A percentile compares a stretch with the other conserved stretches of the same genome.
Evolutionary conservation across 768 basidiomycete genomes (phyloP).

Genomic region (Udeniomyces megalosporus): DNA sequence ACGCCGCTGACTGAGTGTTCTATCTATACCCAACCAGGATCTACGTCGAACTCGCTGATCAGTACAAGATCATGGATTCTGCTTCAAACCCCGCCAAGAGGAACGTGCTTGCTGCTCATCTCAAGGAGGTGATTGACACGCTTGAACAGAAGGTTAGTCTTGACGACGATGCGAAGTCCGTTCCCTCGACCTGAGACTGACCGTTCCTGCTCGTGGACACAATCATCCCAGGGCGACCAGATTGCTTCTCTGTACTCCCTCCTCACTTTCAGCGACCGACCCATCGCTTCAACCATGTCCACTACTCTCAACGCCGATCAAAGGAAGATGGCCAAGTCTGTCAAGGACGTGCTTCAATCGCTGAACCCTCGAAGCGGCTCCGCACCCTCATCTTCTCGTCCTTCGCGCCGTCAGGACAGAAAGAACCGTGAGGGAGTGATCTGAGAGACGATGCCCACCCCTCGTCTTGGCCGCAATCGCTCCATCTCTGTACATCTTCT

Average conservation of each 20-base stretch:
- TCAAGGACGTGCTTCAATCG: conserved; percentile 9
- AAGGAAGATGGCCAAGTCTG: background rate
- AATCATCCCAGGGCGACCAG: conserved; percentile 57
- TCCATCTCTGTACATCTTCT: too few relatives aligned
- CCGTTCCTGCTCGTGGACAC: background rate
- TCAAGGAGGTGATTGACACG: conserved; percentile 78
- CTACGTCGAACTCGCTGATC: conserved; percentile 76
- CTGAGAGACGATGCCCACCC: too few relatives aligned
- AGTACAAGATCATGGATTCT: conserved; percentile 80
- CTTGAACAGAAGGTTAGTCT: conserved; percentile 68
- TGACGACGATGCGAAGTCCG: background rate
- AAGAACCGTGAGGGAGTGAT: too few relatives aligned
- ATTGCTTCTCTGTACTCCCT: conserved; percentile 81
- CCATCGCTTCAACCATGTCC: background rate
- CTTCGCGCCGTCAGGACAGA: too few relatives aligned
- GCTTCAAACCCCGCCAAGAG: conserved; percentile 64
- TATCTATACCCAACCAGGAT: conserved; percentile 39
- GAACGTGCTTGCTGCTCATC: conserved; percentile 69
- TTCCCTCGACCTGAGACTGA: too few relatives aligned
- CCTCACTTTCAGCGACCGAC: conserved; percentile 39
- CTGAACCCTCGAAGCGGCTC: too few relatives aligned
- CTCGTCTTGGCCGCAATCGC: too few relatives aligned
- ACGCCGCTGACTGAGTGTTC: too few relatives aligned
- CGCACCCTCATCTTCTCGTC: too few relatives aligned
- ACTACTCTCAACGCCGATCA: too few relatives aligned